These are phyloP conservation scores for Camellia japonica DNA, from an alignment of 148 eudicot genomes.

Conservation along the genomic window DNA sequence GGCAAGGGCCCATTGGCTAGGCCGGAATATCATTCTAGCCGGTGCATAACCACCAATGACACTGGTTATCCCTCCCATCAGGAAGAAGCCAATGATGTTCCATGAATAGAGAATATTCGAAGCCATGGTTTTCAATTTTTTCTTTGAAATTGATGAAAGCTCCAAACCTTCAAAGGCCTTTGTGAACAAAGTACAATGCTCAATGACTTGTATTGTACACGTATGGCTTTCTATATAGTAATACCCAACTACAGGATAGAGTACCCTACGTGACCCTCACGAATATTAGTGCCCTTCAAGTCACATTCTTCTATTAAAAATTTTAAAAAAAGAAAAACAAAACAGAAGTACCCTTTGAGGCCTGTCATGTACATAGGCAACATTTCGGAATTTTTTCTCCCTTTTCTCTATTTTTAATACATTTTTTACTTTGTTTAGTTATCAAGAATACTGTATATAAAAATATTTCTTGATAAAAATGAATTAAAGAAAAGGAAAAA, in stretches of 20 bases:
- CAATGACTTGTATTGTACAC: constrained; percentile 13
- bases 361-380: neutral
- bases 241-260: neutral
- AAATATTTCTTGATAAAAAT: no score
- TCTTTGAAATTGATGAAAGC: no score
- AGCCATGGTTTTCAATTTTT: constrained; percentile 13
- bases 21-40: constrained; percentile 13
- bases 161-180: no score
- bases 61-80: neutral
- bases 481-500: no score
- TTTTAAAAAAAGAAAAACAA: neutral
- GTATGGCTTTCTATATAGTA: neutral
- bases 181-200: neutral
- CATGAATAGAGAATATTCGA: constrained; percentile 7
- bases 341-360: neutral
- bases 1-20: constrained; percentile 50
- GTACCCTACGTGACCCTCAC: constrained; percentile 29
- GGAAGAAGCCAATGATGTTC: constrained; percentile 17
- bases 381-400: no score
- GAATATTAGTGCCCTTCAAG: constrained; percentile 18
- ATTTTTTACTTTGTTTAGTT: no score
- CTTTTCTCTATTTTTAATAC: no score
- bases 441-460: no score
- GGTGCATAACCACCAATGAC: constrained; percentile 9
- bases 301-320: constrained; percentile 7